phyloP scores from a whole-genome alignment of 2,329 filamentous ascomycete genomes.

The Paecilomyces sp. region DNA sequence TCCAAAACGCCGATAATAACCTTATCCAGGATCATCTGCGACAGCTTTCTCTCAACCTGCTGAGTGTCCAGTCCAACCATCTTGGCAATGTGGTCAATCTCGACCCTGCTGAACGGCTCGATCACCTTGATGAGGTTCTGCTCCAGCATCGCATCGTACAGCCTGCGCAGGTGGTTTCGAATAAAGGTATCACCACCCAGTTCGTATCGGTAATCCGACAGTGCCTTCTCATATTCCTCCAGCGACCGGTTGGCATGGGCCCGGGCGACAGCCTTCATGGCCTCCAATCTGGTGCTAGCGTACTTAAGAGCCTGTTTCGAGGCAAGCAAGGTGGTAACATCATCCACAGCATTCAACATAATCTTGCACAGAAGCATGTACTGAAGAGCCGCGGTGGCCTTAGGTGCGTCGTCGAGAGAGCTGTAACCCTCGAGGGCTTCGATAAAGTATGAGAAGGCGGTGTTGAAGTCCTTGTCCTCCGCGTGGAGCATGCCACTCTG shows the following conservation, averaged over 20 bases:
- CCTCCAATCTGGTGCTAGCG: conserved; percentile 89
- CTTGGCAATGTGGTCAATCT: conserved; percentile 93
- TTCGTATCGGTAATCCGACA: conserved; percentile 86
- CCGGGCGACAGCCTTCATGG: conserved; percentile 97
- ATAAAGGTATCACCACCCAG: conserved; percentile 93
- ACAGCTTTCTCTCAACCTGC: conserved; percentile 96
- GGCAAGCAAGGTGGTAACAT: conserved; percentile 89
- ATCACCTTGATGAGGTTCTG: conserved; percentile 99
- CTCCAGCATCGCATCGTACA: conserved; percentile 98
- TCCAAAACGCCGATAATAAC: conserved; percentile 96
- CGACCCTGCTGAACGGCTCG: conserved; percentile 94
- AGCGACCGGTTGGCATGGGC: conserved; percentile 92
- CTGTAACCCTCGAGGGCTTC: conserved; percentile 97
- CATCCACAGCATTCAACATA: conserved; percentile 95
- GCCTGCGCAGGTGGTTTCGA: conserved; percentile 85
- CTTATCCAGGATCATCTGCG: conserved; percentile 99
- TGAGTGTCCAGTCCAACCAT: conserved; percentile 95
- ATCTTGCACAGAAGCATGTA: conserved; percentile 99
- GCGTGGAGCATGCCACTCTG: conserved; percentile 98
- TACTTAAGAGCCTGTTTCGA: conserved; percentile 97
- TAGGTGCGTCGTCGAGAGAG: conserved; percentile 75
- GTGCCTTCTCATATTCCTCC: conserved; percentile 92
- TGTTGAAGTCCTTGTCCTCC: conserved; percentile 98
- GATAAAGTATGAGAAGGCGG: conserved; percentile 97
- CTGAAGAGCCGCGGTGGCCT: conserved; percentile 94